A percentile compares a stretch with the other conserved stretches of the same genome.
phyloP scores from a whole-genome alignment of 2,329 filamentous ascomycete genomes.

The Fusarium cyanostomum region DNA sequence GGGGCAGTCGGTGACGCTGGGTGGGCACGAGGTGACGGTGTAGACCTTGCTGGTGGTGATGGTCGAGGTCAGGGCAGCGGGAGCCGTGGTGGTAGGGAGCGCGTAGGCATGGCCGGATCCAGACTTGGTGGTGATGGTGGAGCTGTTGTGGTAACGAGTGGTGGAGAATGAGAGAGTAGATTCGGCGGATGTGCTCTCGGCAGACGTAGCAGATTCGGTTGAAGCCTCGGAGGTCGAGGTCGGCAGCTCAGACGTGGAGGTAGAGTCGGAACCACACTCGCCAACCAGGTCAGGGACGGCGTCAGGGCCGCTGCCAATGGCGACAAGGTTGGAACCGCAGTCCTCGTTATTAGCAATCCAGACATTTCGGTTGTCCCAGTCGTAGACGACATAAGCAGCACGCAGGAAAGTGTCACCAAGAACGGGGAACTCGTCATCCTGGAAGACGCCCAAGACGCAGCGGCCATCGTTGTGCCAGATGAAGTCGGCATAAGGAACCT shows the following conservation, averaged over 20 bases:
- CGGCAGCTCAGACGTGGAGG: slow-evolving; percentile 20
- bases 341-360: slow-evolving; percentile 51
- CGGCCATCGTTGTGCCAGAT: slow-evolving; percentile 50
- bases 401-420: slow-evolving; percentile 58
- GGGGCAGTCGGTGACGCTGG: slow-evolving; percentile 42
- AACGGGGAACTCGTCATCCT: slow-evolving; percentile 51
- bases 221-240: slow-evolving; percentile 22
- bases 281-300: slow-evolving; percentile 47
- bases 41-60: slow-evolving; percentile 42
- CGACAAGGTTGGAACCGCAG: slow-evolving; percentile 51
- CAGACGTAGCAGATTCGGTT: neutral
- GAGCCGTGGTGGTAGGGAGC: slow-evolving; percentile 17
- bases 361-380: slow-evolving; percentile 52
- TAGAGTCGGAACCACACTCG: slow-evolving; percentile 42
- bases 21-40: slow-evolving; percentile 47
- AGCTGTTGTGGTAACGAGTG: slow-evolving; percentile 27
- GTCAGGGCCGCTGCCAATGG: slow-evolving; percentile 53
- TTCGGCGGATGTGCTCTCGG: slow-evolving; percentile 8
- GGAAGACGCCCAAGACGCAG: slow-evolving; percentile 58
- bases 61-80: slow-evolving; percentile 42
- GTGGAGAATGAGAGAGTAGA: slow-evolving; percentile 28
- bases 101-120: slow-evolving; percentile 6
- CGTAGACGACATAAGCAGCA: slow-evolving; percentile 56
- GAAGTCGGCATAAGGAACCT: slow-evolving; percentile 58
- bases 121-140: slow-evolving; percentile 21